phyloP scores from a whole-genome alignment of 208 protist species.

The Leishmania gerbilli region DNA sequence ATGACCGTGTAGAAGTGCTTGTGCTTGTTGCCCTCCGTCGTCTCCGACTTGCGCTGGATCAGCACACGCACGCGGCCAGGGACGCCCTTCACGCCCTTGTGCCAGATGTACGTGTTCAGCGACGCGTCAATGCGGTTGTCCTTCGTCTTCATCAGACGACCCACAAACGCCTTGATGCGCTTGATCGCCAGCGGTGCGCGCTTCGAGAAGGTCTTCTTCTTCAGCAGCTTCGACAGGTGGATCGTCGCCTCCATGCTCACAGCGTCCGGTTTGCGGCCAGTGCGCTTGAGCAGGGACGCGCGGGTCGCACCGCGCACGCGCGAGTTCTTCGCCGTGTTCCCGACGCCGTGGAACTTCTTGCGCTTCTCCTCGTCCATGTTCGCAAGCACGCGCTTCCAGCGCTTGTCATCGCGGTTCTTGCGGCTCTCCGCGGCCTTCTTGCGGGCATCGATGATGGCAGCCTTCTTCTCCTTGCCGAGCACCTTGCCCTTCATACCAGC shows the following conservation, averaged over 20 bases:
- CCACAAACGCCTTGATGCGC: conserved; percentile 95
- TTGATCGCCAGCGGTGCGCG: conserved; percentile 96
- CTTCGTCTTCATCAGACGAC: conserved; percentile 96
- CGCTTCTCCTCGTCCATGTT: conserved; percentile 87
- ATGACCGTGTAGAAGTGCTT: conserved; percentile 93
- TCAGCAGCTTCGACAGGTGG: conserved; percentile 97
- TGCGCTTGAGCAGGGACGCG: conserved; percentile 81
- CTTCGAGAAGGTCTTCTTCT: conserved; percentile 97
- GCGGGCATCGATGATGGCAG: conserved; percentile 71
- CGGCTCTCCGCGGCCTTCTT: conserved; percentile 72
- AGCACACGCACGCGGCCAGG: conserved; percentile 96
- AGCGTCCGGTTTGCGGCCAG: conserved; percentile 83
- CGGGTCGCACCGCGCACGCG: conserved; percentile 83
- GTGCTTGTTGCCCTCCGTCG: conserved; percentile 77
- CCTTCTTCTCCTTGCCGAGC: conserved; percentile 87
- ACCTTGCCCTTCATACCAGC: conserved; percentile 78
- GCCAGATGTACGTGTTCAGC: conserved; percentile 98
- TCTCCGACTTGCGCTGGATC: conserved; percentile 89
- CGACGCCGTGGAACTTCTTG: conserved; percentile 86
- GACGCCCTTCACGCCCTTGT: conserved; percentile 94
- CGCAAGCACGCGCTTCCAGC: conserved; percentile 88
- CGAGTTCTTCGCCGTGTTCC: conserved; percentile 87
- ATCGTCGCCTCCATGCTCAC: conserved; percentile 97
- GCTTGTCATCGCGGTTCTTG: conserved; percentile 87
- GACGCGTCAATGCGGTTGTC: conserved; percentile 97